phyloP scores from a whole-genome alignment of 257 asterid genomes.

The Oldenlandia corymbosa region DNA sequence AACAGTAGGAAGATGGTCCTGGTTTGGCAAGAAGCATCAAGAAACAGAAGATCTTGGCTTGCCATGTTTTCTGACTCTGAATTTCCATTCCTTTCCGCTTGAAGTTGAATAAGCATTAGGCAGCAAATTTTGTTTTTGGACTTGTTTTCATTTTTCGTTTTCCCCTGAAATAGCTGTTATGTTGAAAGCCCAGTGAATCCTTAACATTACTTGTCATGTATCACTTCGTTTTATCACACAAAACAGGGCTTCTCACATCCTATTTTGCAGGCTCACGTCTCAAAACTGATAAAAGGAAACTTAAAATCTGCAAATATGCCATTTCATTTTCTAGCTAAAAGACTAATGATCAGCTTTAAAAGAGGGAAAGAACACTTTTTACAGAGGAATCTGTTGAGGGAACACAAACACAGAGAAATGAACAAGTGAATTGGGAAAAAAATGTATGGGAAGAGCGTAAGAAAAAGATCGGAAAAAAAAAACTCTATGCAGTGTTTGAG shows the following conservation, averaged over 20 bases:
- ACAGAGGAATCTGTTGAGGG: too few species aligned
- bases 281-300: too few species aligned
- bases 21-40: slow-evolving; percentile 15
- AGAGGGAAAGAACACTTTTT: background rate
- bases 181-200: background rate
- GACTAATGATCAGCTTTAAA: background rate
- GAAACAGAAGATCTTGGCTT: slow-evolving; percentile 1
- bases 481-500: background rate
- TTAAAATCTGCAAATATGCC: too few species aligned
- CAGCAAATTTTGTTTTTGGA: background rate
- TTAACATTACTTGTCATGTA: background rate
- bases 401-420: background rate
- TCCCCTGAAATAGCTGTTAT: background rate
- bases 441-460: background rate
- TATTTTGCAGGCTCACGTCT: too few species aligned
- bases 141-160: background rate
- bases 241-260: too few species aligned
- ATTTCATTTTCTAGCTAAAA: background rate
- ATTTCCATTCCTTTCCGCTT: too few species aligned
- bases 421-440: background rate
- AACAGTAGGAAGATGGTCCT: slow-evolving; percentile 7
- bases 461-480: background rate
- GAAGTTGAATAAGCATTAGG: slow-evolving; percentile 12
- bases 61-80: too few species aligned
- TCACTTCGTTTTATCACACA: too few species aligned